A percentile compares a stretch with the other conserved stretches of the same genome.
Evolutionary conservation across 352 stramenopile genomes (phyloP).

Genomic region (Globisporangium camurandrum): DNA sequence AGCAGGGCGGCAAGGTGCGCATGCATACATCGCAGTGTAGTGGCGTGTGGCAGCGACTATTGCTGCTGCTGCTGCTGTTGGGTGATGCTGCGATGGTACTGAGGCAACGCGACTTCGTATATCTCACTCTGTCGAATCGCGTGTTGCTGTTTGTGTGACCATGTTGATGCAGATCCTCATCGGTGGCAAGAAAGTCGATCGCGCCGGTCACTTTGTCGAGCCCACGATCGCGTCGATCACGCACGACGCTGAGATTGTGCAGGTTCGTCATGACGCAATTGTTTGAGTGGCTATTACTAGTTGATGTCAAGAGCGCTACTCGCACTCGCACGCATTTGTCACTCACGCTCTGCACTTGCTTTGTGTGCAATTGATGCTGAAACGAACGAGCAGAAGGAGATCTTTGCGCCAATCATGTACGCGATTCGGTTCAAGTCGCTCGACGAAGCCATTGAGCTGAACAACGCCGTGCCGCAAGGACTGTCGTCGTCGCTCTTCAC

Average conservation of each 20-base stretch:
- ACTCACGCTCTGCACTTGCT: too few relatives aligned
- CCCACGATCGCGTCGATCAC: conserved; percentile 85
- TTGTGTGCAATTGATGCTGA: not conserved
- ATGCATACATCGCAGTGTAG: too few relatives aligned
- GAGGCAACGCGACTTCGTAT: too few relatives aligned
- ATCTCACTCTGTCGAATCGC: not conserved
- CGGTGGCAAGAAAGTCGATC: conserved; percentile 77
- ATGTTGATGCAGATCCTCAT: conserved; percentile 55
- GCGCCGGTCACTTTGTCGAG: conserved; percentile 87
- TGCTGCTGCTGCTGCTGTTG: too few relatives aligned
- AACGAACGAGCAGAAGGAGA: conserved; percentile 48
- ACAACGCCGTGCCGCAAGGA: conserved; percentile 90
- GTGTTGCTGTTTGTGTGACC: conserved; percentile 2
- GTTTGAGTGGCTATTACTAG: not conserved
- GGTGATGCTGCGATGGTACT: too few relatives aligned
- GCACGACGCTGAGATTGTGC: conserved; percentile 73
- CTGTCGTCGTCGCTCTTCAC: conserved; percentile 90
- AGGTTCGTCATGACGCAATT: conserved; percentile 8
- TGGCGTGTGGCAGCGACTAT: too few relatives aligned
- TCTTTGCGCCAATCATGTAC: conserved; percentile 90
- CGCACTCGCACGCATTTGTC: too few relatives aligned
- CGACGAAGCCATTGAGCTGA: conserved; percentile 88
- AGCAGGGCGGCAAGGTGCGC: conserved; percentile 77
- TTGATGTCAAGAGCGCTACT: too few relatives aligned
- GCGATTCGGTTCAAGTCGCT: conserved; percentile 86